Percentiles rank a stretch among this genome's conserved stretches.
Evolutionary conservation across 805 yeast genomes (phyloP).

Genomic region (Nakazawaea ernobii): DNA sequence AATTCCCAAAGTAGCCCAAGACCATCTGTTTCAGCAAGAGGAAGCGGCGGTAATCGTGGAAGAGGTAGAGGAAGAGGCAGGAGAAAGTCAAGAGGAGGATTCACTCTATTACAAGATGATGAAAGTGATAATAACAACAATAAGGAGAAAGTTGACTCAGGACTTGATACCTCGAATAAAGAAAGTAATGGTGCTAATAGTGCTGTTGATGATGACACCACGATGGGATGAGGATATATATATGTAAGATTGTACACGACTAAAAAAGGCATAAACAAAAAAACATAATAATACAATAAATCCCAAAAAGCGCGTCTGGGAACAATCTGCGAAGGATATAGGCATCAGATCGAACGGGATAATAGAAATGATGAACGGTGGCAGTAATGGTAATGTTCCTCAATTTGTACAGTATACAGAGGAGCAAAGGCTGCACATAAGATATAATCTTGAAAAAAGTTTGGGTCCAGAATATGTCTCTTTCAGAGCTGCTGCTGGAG

Average conservation of each 20-base stretch:
- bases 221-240: no score
- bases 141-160: background rate
- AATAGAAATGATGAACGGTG: background rate
- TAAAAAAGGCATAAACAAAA: no score
- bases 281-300: no score
- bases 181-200: slow-evolving; percentile 1
- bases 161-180: background rate
- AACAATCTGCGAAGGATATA: no score
- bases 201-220: background rate
- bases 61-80: slow-evolving; percentile 11
- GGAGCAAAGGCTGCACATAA: slow-evolving; percentile 22
- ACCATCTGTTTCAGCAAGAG: background rate
- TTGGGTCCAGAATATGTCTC: slow-evolving; percentile 78
- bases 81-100: slow-evolving; percentile 11
- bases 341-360: background rate
- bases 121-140: slow-evolving; percentile 10
- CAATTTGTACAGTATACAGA: slow-evolving; percentile 14
- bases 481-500: slow-evolving; percentile 71
- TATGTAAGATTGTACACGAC: no score
- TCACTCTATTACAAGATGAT: slow-evolving; percentile 2
- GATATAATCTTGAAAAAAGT: slow-evolving; percentile 27
- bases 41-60: background rate
- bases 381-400: background rate
- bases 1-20: background rate
- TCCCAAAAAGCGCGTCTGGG: background rate